Conservation (phyloP, 2,329 filamentous ascomycete species). For the Nothomitra cinnamomea region DNA sequence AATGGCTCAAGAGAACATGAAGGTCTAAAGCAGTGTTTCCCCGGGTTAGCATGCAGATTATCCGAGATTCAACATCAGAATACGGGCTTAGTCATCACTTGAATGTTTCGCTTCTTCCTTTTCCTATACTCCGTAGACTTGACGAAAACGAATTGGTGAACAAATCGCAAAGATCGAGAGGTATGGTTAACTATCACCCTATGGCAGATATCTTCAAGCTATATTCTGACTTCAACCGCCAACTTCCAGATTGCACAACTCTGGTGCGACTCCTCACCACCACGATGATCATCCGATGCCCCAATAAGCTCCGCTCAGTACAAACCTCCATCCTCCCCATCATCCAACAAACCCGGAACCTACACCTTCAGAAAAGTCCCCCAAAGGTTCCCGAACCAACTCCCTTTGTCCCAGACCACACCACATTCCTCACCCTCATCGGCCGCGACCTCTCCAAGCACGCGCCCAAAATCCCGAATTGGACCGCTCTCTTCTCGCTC, state of each 20-base stretch:
- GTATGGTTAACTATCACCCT: not conserved
- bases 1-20: not conserved
- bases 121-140: not conserved
- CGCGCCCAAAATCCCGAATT: slow-evolving; percentile 71
- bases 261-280: not conserved
- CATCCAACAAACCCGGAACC: slow-evolving; percentile 16
- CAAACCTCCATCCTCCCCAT: not conserved
- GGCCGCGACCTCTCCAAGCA: slow-evolving; percentile 73
- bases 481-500: slow-evolving; percentile 78
- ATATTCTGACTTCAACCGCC: not conserved
- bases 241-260: not conserved
- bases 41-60: not conserved
- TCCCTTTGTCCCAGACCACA: slow-evolving; percentile 69
- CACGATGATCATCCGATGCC: slow-evolving; percentile 6
- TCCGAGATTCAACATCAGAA: not conserved
- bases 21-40: no score
- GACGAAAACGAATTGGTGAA: not conserved
- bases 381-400: slow-evolving; percentile 50
- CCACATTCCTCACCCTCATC: slow-evolving; percentile 79
- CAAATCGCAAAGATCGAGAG: not conserved
- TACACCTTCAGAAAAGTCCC: slow-evolving; percentile 24
- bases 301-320: not conserved
- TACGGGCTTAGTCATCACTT: not conserved
- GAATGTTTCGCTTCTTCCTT: not conserved
- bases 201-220: not conserved